Evolutionary conservation across 306 rosid species (phyloP), one percentile per base, ranked within the genome.

Genomic region (Lablab purpureus): DNA sequence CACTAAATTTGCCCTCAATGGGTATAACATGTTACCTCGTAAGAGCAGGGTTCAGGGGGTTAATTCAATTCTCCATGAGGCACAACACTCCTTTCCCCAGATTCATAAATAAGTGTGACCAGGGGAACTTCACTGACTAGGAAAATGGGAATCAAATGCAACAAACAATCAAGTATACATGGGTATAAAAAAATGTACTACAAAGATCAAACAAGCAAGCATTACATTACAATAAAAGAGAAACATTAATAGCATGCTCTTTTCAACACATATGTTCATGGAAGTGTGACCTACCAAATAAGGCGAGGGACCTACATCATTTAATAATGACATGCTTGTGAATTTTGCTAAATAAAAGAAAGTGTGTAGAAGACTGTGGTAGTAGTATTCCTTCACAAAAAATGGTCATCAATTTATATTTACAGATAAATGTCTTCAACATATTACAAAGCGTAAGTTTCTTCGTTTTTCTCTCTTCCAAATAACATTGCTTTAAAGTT

Each of bases 401-500:
- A 25, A 55, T 13, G 2, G 15, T 60, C 25, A 9, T 68, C 30
- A 21, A 30, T 76, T 73, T 67, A 17, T 6, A n/a, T n/a, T n/a
- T n/a, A n/a, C n/a, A n/a, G n/a, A n/a, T n/a, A n/a, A 45, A 66
- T 47, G n/a, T 34, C 65, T 56, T 54, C 23, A 73, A 70, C 72
- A 55, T 4, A 54, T 66, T 40, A 70, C 18, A 63, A 70, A 51
- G 50, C 11, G 14, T n/a, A 59, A 30, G 23, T 49, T 77, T 51
- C 50, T 22, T 3, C 10, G 3, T 21, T 51, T 55, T 41, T 77
- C 32, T 73, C 27, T 65, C 73, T 80, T 30, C 21, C 50, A 22
- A 18, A 14, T 25, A 54, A 19, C 51, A 46, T 75, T 59, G 74
- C 78, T 68, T 50, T 71, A 75, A 70, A 75, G 51, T 82, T 23